phyloP scores from a whole-genome alignment of 2,329 filamentous ascomycete species.

The Parafenestella ontariensis region DNA sequence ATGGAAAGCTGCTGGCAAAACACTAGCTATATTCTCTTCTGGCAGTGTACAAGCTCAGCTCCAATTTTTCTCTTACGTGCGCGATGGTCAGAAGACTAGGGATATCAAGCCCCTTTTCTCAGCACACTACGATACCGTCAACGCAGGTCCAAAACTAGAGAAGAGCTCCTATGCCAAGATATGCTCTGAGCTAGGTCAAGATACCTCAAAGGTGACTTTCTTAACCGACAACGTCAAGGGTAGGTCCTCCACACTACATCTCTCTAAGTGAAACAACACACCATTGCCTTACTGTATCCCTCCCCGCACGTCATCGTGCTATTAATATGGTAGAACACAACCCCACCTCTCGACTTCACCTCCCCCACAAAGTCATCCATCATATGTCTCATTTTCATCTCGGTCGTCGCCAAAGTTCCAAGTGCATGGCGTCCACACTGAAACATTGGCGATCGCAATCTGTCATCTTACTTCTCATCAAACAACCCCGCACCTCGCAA shows the following conservation, averaged over 20 bases:
- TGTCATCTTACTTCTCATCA: conserved; percentile 8
- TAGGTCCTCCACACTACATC: conserved; percentile 28
- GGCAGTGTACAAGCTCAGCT: conserved; percentile 83
- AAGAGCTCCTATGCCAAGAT: conserved; percentile 72
- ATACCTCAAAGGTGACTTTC: conserved; percentile 70
- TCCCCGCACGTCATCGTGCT: conserved; percentile 12
- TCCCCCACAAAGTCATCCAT: conserved; percentile 3
- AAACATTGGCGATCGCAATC: conserved; percentile 16
- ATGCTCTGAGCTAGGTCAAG: conserved; percentile 54
- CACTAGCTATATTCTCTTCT: conserved; percentile 79
- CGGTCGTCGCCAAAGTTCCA: too few species aligned
- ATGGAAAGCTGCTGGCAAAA: conserved; percentile 65
- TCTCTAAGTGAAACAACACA: conserved; percentile 16
- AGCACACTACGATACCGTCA: conserved; percentile 74
- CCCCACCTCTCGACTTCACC: neutral
- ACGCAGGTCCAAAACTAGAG: conserved; percentile 77
- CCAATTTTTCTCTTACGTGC: conserved; percentile 72
- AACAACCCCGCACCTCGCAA: conserved; percentile 14
- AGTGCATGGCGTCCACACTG: neutral
- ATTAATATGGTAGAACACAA: conserved; percentile 20
- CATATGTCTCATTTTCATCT: conserved; percentile 1
- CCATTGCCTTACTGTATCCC: conserved; percentile 1
- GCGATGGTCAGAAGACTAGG: conserved; percentile 48
- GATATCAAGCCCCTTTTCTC: conserved; percentile 48
- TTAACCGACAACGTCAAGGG: conserved; percentile 77